Conservation (phyloP, 768 basidiomycete species). For the Boletus rubroflammeus region DNA sequence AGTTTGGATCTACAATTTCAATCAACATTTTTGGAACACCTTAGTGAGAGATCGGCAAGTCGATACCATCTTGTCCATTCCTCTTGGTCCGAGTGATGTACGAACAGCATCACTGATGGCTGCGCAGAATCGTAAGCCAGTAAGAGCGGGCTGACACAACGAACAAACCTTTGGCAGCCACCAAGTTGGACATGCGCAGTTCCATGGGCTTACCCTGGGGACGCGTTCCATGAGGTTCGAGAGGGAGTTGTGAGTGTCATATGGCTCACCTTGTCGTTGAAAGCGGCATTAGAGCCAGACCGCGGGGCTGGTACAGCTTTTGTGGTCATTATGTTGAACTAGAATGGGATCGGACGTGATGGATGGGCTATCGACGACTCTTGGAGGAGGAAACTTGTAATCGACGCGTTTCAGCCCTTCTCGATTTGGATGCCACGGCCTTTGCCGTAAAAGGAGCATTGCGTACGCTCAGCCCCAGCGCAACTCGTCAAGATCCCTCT, state of each 20-base stretch:
- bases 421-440: constrained; percentile 26
- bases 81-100: constrained; percentile 92
- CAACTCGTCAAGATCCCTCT: constrained; percentile 6
- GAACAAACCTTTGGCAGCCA: constrained; percentile 87
- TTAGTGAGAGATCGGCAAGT: constrained; percentile 12
- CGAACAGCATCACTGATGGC: constrained; percentile 97
- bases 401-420: constrained; percentile 23
- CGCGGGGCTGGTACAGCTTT: constrained; percentile 17
- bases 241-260: not conserved
- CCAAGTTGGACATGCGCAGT: constrained; percentile 94
- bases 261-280: constrained; percentile 74
- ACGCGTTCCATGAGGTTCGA: constrained; percentile 27
- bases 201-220: constrained; percentile 95
- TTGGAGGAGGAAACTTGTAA: not conserved
- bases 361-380: constrained; percentile 13
- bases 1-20: constrained; percentile 76
- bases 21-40: constrained; percentile 8
- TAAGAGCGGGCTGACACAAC: not conserved
- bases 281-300: constrained; percentile 67
- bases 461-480: constrained; percentile 21
- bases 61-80: constrained; percentile 99
- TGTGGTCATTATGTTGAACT: constrained; percentile 26
- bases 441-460: constrained; percentile 29
- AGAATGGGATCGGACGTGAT: constrained; percentile 8
- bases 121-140: constrained; percentile 30